phyloP scores from a whole-genome alignment of 169 alveolate genomes.

The Plasmodium malariae region DNA sequence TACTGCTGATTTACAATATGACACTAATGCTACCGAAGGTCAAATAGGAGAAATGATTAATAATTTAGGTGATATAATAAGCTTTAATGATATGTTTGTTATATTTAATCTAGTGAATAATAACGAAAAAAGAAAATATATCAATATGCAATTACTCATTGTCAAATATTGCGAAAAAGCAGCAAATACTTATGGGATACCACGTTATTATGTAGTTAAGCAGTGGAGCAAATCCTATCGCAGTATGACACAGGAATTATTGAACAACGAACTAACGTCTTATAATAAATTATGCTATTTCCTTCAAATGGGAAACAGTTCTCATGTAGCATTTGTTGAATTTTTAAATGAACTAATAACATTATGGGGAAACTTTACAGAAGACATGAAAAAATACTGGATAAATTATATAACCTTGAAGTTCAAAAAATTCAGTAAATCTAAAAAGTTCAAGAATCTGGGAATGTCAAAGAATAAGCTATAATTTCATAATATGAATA shows the following conservation, averaged over 20 bases:
- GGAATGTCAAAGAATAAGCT: neutral
- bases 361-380: slow-evolving; percentile 10
- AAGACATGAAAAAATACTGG: slow-evolving; percentile 34
- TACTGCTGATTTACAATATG: too few species aligned
- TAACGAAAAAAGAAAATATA: slow-evolving; percentile 24
- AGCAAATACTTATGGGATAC: slow-evolving; percentile 2
- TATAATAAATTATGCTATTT: slow-evolving; percentile 22
- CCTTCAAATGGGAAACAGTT: slow-evolving; percentile 33
- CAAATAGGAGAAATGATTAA: slow-evolving; percentile 25
- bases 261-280: slow-evolving; percentile 20
- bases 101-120: slow-evolving; percentile 21
- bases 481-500: too few species aligned
- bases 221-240: slow-evolving; percentile 13
- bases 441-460: neutral
- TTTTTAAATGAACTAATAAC: slow-evolving; percentile 22
- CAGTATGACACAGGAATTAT: slow-evolving; percentile 19
- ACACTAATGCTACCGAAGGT: too few species aligned
- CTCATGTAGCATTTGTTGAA: slow-evolving; percentile 23
- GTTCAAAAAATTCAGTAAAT: neutral
- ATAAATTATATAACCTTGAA: slow-evolving; percentile 4
- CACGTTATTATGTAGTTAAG: slow-evolving; percentile 1
- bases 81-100: slow-evolving; percentile 20
- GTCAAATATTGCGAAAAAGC: slow-evolving; percentile 12
- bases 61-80: slow-evolving; percentile 16
- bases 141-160: slow-evolving; percentile 17